Conservation (phyloP, 257 asterid species). For the Lycium barbarum region DNA sequence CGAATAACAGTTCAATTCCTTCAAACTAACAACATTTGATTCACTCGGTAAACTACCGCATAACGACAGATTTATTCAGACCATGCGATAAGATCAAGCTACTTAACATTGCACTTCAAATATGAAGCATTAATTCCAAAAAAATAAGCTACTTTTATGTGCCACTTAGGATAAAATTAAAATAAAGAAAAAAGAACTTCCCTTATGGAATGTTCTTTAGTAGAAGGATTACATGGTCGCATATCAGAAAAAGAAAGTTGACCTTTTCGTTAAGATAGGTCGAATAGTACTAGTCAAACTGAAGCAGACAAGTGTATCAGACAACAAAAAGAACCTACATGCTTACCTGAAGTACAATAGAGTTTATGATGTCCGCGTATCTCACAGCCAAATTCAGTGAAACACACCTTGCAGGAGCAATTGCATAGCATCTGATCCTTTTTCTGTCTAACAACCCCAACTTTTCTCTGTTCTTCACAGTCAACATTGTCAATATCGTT, state of each 20-base stretch:
- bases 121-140: background rate
- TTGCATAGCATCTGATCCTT: conserved; percentile 89
- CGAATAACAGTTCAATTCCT: conserved; percentile 6
- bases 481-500: conserved; percentile 80
- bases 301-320: conserved; percentile 13
- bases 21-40: conserved; percentile 24
- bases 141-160: background rate
- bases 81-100: background rate
- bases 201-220: background rate
- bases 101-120: background rate
- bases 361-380: conserved; percentile 92
- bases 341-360: conserved; percentile 92
- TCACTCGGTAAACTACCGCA: background rate
- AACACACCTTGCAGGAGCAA: conserved; percentile 97
- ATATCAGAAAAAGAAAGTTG: background rate
- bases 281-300: background rate
- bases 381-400: conserved; percentile 92
- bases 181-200: background rate
- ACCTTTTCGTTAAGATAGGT: background rate
- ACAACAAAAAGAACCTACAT: background rate
- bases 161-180: background rate
- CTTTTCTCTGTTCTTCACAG: conserved; percentile 72
- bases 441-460: conserved; percentile 76
- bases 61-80: background rate
- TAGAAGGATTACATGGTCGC: background rate